Base-by-base conservation (phyloP, 805 yeast species). In the Blastobotrys terrestris region DNA sequence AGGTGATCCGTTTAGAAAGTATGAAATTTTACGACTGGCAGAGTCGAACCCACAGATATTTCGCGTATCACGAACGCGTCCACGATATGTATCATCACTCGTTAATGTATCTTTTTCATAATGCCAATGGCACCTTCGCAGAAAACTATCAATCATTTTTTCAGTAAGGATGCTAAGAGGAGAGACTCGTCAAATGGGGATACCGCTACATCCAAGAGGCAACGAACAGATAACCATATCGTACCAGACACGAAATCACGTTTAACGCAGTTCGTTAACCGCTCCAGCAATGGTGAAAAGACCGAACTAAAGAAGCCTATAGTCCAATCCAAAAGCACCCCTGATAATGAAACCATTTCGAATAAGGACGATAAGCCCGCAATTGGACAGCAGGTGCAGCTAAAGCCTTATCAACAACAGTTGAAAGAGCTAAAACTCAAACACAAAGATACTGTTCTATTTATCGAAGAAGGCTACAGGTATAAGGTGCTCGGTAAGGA, bases 381-480 rank as follows among this genome's bases (percentile, higher is more conserved):
- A n/a, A n/a, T n/a, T n/a, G n/a, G n/a, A n/a, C 22, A 39, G 7
- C 14, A 14, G 13, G 43, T 39, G 1, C 72, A 72, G 53, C 67
- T 84, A 46, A 86, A 96, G 0, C 97, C 97, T 0, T 67, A 91
- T 39, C 97, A 90, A 59, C 78, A 77, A 55, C 97, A 91, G 67
- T 81, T 83, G 55, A 71, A 82, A 26, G 84, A 81, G 2, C 69
- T 94, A 49, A 90, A 90, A 62, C 58, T 67, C 3, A 61, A 67
- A 1, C 71, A 92, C 63, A 63, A 63, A 49, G 96, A 88, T 58
- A 87, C 87, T 50, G 59, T 94, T 1, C 71, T 94, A 6, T 83
- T 94, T 0, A 76, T 92, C 21, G 94, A 94, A 65, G 95, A 87
- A 2, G 99, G 99, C 0, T 94, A 92, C 70, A 90, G 89, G 67